Percentiles rank a stretch among this genome's conserved stretches.
Evolutionary conservation across 2,329 filamentous ascomycete genomes (phyloP).

Genomic region (Botrytis elliptica): DNA sequence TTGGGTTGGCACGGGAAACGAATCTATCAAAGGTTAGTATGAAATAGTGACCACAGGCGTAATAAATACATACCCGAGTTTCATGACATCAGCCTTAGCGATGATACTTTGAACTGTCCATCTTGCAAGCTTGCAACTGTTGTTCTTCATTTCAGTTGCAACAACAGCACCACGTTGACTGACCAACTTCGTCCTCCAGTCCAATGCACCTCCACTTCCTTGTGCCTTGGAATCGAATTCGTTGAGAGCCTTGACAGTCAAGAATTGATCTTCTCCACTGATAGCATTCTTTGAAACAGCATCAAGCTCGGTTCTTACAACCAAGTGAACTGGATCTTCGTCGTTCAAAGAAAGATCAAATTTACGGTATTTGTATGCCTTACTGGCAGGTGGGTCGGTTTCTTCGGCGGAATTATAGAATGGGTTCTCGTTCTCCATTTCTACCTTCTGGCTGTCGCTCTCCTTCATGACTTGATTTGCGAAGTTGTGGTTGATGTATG

Average conservation of each 20-base stretch:
- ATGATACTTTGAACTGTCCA: conserved; percentile 98
- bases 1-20: conserved; percentile 90
- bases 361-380: conserved; percentile 96
- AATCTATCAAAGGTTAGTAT: conserved; percentile 59
- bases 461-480: conserved; percentile 92
- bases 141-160: conserved; percentile 99
- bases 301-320: conserved; percentile 94
- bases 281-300: conserved; percentile 94
- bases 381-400: conserved; percentile 89
- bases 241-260: conserved; percentile 95
- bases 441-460: conserved; percentile 71
- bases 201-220: conserved; percentile 88
- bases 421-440: conserved; percentile 87
- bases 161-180: conserved; percentile 95
- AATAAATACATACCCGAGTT: conserved; percentile 73
- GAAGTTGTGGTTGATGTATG: conserved; percentile 99
- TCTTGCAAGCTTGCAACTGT: conserved; percentile 95
- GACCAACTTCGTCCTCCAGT: conserved; percentile 94
- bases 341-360: conserved; percentile 91
- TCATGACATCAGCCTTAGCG: conserved; percentile 97
- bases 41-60: not conserved
- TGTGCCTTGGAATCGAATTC: conserved; percentile 99
- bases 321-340: conserved; percentile 87
- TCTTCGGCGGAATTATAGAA: conserved; percentile 96
- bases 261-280: conserved; percentile 84